Conservation (phyloP, 1,284 basidiomycete species). For the Takashimella koratensis region DNA sequence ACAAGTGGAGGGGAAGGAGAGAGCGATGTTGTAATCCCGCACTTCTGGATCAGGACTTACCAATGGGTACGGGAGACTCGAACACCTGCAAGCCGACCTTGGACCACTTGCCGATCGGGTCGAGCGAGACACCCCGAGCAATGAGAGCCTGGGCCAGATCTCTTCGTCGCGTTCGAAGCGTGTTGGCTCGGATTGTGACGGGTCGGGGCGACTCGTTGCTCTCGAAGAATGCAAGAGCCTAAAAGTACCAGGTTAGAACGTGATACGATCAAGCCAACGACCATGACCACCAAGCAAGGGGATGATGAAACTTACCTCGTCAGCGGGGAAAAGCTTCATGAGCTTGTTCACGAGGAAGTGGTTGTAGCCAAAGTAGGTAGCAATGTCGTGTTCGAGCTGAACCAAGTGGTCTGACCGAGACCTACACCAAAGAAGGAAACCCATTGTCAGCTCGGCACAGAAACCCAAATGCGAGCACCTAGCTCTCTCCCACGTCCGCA, state of each 20-base stretch:
- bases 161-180: constrained; percentile 84
- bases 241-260: constrained; percentile 2
- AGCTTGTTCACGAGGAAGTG: constrained; percentile 91
- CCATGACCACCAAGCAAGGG: no score
- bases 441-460: no score
- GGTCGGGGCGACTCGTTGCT: constrained; percentile 95
- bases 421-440: constrained; percentile 47
- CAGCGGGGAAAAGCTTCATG: constrained; percentile 87
- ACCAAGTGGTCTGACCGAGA: constrained; percentile 84
- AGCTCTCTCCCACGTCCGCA: neutral
- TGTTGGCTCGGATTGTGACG: constrained; percentile 97
- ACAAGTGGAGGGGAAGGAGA: neutral
- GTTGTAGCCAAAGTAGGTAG: constrained; percentile 97
- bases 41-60: no score
- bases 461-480: constrained; percentile 4
- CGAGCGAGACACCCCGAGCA: constrained; percentile 93
- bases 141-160: constrained; percentile 93
- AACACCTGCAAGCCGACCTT: constrained; percentile 98
- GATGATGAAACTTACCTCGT: constrained; percentile 70
- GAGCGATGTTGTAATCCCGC: no score
- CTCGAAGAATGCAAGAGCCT: constrained; percentile 98
- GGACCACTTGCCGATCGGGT: constrained; percentile 98
- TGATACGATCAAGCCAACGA: no score
- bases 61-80: constrained; percentile 92
- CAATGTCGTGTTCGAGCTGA: constrained; percentile 83